Percentiles rank a stretch among this genome's conserved stretches.
Conservation (phyloP, 179 eudicot species). For the Monotropa hypopitys region DNA sequence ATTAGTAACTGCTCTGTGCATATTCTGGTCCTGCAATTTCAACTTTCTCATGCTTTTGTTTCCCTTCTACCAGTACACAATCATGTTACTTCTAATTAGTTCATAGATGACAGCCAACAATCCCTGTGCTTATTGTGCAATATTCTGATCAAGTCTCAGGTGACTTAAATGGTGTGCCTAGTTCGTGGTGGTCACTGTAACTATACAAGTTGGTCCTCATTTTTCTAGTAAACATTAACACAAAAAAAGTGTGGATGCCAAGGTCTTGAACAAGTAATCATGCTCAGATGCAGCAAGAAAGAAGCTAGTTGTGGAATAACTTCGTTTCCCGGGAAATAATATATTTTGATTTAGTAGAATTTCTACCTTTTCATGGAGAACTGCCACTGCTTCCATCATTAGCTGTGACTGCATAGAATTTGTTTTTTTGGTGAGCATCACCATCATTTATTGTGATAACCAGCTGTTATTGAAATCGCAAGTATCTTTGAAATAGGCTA, state of each 20-base stretch:
- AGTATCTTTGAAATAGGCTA: background rate
- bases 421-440: background rate
- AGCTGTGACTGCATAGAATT: conserved; percentile 9
- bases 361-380: conserved; percentile 12
- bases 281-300: background rate
- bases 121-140: background rate
- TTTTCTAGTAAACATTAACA: background rate
- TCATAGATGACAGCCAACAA: background rate
- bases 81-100: background rate
- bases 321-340: background rate
- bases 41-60: background rate
- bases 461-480: background rate
- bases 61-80: background rate
- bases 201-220: background rate
- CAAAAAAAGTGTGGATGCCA: background rate
- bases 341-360: background rate
- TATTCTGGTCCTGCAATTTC: background rate
- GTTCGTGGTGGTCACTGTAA: background rate
- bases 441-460: background rate
- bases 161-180: background rate
- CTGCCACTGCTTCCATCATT: conserved; percentile 10
- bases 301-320: background rate
- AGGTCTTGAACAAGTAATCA: background rate
- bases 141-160: background rate
- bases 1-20: background rate